Evolutionary conservation across 2,329 filamentous ascomycete genomes (phyloP).

Genomic region (Periglandula ipomoeae): DNA sequence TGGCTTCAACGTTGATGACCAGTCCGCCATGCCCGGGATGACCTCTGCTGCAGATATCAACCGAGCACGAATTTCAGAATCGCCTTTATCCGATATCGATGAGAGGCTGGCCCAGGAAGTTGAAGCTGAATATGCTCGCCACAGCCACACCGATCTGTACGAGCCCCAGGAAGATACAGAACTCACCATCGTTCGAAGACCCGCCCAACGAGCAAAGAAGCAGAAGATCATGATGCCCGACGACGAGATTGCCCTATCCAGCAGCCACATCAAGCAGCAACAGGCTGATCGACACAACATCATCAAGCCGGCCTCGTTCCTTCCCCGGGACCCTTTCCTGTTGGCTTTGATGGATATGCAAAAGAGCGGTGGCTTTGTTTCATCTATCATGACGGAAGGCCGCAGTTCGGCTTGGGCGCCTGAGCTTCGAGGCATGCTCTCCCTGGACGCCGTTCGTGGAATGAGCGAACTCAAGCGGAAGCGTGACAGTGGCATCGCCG

Average conservation of each 20-base stretch:
- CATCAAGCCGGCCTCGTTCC: constrained; percentile 69
- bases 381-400: constrained; percentile 73
- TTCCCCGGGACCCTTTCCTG: constrained; percentile 79
- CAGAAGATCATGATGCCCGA: constrained; percentile 80
- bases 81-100: constrained; percentile 61
- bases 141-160: constrained; percentile 49
- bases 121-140: constrained; percentile 46
- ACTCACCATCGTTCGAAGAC: constrained; percentile 51
- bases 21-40: constrained; percentile 45
- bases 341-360: constrained; percentile 88
- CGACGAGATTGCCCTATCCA: constrained; percentile 66
- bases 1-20: constrained; percentile 51
- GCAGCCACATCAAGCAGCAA: constrained; percentile 72
- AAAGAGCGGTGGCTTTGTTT: constrained; percentile 81
- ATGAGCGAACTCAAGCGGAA: constrained; percentile 85
- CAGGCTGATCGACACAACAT: constrained; percentile 82
- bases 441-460: constrained; percentile 68
- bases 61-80: constrained; percentile 58
- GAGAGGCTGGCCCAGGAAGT: constrained; percentile 52
- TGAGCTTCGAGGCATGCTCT: constrained; percentile 86
- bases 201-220: constrained; percentile 64
- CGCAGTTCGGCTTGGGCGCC: constrained; percentile 78
- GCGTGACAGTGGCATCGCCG: constrained; percentile 77
- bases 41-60: constrained; percentile 37
- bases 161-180: constrained; percentile 51